Percentiles rank a stretch among this genome's conserved stretches.
These are phyloP conservation scores for Septoria petroselini DNA, from an alignment of 2,329 filamentous ascomycete species.

Conservation along the genomic window DNA sequence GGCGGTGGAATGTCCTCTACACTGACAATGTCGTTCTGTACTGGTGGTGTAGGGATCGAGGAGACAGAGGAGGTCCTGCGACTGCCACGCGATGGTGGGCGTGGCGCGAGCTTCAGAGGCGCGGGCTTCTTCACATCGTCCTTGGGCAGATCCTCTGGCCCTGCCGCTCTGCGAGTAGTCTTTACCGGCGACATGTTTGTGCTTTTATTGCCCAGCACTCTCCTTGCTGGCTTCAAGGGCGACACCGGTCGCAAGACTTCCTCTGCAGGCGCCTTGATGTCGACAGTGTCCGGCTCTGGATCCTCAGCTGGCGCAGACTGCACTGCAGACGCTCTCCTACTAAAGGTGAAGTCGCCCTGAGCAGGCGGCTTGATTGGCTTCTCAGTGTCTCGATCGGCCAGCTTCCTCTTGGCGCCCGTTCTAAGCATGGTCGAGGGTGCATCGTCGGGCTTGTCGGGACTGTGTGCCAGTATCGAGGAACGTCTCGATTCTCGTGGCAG, in stretches of 20 bases:
- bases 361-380: slow-evolving; percentile 35
- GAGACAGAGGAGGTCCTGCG: slow-evolving; percentile 28
- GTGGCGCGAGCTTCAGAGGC: slow-evolving; percentile 15
- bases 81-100: slow-evolving; percentile 32
- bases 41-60: slow-evolving; percentile 21
- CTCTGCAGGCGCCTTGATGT: slow-evolving; percentile 24
- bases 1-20: slow-evolving; percentile 29
- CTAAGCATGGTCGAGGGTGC: slow-evolving; percentile 39
- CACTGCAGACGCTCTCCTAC: slow-evolving; percentile 37
- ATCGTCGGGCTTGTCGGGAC: slow-evolving; percentile 39
- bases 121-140: slow-evolving; percentile 26
- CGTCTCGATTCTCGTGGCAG: slow-evolving; percentile 34
- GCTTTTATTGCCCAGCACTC: slow-evolving; percentile 44
- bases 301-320: slow-evolving; percentile 14
- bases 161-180: slow-evolving; percentile 19
- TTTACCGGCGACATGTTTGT: slow-evolving; percentile 40
- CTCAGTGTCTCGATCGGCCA: slow-evolving; percentile 53
- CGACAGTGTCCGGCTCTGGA: slow-evolving; percentile 17
- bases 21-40: slow-evolving; percentile 21
- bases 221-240: slow-evolving; percentile 28
- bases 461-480: slow-evolving; percentile 45
- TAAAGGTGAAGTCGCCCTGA: slow-evolving; percentile 49
- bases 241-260: slow-evolving; percentile 9
- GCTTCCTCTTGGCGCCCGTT: slow-evolving; percentile 57
- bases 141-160: slow-evolving; percentile 16